Evolutionary conservation across 2,329 filamentous ascomycete species (phyloP), one percentile per base, ranked within the genome.

Genomic region (Cladophialophora yegresii): DNA sequence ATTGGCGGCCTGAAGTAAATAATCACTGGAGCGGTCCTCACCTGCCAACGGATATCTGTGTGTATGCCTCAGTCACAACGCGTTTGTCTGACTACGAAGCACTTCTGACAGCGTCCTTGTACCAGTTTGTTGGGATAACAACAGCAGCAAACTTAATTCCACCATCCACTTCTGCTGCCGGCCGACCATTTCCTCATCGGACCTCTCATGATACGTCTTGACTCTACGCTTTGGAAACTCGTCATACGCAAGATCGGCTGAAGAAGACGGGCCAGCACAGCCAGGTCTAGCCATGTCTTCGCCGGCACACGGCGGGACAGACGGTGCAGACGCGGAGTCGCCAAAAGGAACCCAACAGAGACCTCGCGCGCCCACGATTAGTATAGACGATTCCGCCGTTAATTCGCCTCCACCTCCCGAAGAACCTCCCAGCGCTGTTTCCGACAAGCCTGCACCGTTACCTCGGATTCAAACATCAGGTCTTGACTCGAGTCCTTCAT

Each of bases 301-400:
- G 32, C 43, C 66, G 13, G 16, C 23, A 40, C 26, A 1, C 16
- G 36, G 36, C 5, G 36, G 13, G 16, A 43, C 54, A 3, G 66
- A 66, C 49, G 66, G 59, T 43, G 57, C 64, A 56, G 58, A 58
- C 43, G 49, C 66, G 22, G 62, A 62, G 22, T 57, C 61, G n/a
- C 62, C 68, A 6, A 58, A 49, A 61, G 49, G 59, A 22, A 3
- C 32, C 6, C 65, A 43, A 8, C 54, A 64, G 26, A 58, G 68
- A 36, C 64, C 58, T 20, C 75, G 80, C 62, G 80, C 81, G 6
- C 83, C 83, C 23, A 84, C 83, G 10, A 85, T 85, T 58, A 84
- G 82, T 32, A 84, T 85, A 67, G 82, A 85, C 72, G 84, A 83
- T 23, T 83, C 83, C 63, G 81, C 82, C 61, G 81, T 69, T 13